Conservation (phyloP, 2,329 filamentous ascomycete species). For the Phaeosphaeria sp. region DNA sequence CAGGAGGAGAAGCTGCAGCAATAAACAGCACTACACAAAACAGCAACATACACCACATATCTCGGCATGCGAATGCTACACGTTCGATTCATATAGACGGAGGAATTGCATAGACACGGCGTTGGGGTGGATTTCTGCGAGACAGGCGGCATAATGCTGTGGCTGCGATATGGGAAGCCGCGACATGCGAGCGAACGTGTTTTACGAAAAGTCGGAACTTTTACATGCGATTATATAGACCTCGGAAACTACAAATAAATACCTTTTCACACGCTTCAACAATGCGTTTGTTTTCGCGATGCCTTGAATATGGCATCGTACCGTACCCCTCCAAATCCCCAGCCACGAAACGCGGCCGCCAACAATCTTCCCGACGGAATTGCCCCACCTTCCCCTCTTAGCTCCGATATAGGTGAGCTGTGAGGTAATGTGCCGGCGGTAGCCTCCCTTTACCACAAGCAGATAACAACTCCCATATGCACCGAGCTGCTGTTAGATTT, state of each 20-base stretch:
- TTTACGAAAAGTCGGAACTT: not conserved
- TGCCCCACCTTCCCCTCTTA: not conserved
- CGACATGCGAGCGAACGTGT: not conserved
- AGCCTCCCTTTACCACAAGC: conserved; percentile 31
- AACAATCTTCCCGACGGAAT: not conserved
- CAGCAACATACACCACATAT: not conserved
- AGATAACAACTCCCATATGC: conserved; percentile 18
- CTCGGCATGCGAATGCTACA: not conserved
- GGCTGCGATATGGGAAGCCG: not conserved
- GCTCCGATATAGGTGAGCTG: not conserved
- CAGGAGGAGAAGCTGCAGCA: conserved; percentile 54
- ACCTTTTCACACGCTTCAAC: not conserved
- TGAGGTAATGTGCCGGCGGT: conserved; percentile 19
- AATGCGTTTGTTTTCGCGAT: no score
- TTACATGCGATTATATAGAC: not conserved
- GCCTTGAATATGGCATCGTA: not conserved
- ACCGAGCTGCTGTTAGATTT: not conserved
- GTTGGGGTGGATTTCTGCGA: conserved; percentile 13
- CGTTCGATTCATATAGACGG: conserved; percentile 16
- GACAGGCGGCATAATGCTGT: not conserved
- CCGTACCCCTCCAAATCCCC: not conserved
- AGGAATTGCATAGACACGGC: conserved; percentile 27
- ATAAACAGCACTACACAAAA: not conserved
- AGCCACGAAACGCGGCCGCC: no score
- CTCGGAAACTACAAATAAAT: not conserved